Conservation (phyloP, 1,284 basidiomycete species). For the Ceratobasidium sp. region DNA sequence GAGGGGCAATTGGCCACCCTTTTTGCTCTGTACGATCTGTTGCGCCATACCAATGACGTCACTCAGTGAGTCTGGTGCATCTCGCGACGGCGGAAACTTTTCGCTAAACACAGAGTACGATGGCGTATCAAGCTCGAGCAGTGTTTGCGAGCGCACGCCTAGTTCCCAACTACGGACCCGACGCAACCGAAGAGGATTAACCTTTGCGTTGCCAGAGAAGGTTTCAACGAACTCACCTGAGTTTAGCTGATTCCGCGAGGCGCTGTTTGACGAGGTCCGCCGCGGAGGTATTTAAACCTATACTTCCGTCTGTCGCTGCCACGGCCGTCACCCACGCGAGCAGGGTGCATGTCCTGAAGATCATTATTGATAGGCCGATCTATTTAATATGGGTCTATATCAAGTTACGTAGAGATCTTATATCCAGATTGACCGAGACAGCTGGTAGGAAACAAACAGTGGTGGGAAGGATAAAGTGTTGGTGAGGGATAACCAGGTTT, state of each 20-base stretch:
- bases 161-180: conserved; percentile 33
- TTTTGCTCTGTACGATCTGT: conserved; percentile 34
- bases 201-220: background rate
- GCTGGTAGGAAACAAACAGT: background rate
- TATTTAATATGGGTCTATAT: background rate
- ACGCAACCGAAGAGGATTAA: conserved; percentile 7
- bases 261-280: conserved; percentile 33
- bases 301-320: conserved; percentile 33
- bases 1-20: conserved; percentile 1
- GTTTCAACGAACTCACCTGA: conserved; percentile 19
- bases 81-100: conserved; percentile 43
- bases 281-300: conserved; percentile 35
- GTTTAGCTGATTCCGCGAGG: conserved; percentile 34
- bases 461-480: no score
- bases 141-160: conserved; percentile 32
- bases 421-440: background rate
- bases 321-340: conserved; percentile 1
- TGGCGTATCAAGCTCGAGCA: conserved; percentile 48
- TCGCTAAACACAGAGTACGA: conserved; percentile 46
- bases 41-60: conserved; percentile 47
- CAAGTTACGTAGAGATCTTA: background rate
- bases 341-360: background rate
- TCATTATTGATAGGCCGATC: background rate
- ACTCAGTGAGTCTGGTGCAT: conserved; percentile 37
- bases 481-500: no score